Evolutionary conservation across 768 basidiomycete species (phyloP).

Genomic region (Lactarius evosmus): DNA sequence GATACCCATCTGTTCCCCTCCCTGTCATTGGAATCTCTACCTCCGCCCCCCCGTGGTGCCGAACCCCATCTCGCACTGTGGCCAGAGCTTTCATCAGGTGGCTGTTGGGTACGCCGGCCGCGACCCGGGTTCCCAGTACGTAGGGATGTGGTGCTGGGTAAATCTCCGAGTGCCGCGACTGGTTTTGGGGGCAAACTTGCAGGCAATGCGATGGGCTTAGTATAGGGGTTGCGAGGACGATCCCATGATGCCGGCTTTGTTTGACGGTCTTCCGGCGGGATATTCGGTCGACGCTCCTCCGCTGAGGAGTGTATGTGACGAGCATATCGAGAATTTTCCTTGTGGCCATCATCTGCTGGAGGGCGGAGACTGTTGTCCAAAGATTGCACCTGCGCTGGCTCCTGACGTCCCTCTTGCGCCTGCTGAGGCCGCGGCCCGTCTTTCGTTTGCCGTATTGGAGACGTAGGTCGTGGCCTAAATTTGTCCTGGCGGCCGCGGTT

Average conservation of each 20-base stretch:
- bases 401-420: slow-evolving; percentile 5
- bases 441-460: slow-evolving; percentile 5
- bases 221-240: slow-evolving; percentile 14
- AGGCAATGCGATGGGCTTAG: slow-evolving; percentile 16
- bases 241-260: slow-evolving; percentile 19
- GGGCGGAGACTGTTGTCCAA: neutral
- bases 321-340: slow-evolving; percentile 13
- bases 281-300: slow-evolving; percentile 1
- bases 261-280: slow-evolving; percentile 1
- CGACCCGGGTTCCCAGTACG: slow-evolving; percentile 14
- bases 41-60: neutral
- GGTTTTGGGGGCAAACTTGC: slow-evolving; percentile 22
- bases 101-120: slow-evolving; percentile 16
- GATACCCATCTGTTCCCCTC: slow-evolving; percentile 16
- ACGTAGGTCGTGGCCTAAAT: neutral
- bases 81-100: slow-evolving; percentile 1
- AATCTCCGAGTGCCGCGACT: slow-evolving; percentile 21
- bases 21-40: slow-evolving; percentile 7
- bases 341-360: neutral
- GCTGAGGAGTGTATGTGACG: neutral
- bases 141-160: slow-evolving; percentile 1
- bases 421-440: neutral
- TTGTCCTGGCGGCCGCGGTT: neutral
- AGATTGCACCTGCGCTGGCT: neutral
- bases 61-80: slow-evolving; percentile 1